Base-by-base conservation (phyloP, 202 grass and related monocot species). In the Carex sylvatica region DNA sequence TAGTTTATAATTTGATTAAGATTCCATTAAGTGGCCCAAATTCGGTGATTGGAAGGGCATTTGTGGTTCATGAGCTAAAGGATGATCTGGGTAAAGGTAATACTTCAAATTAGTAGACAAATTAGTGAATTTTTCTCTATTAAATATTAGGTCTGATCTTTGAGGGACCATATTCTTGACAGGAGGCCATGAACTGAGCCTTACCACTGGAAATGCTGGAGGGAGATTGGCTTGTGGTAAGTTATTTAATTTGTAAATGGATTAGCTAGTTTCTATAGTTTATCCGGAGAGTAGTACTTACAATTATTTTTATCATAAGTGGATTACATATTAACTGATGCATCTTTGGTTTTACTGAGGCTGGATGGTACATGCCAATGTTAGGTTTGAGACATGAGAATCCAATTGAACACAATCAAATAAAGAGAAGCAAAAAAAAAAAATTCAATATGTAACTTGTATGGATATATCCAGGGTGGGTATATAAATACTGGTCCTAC, bases 121-220 rank as follows among this genome's bases (percentile, higher is more conserved):
- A 80, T 0, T 31, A 33, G 16, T 81, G 55, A 23, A 82, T 4
- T 82, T 44, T 80, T 67, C 15, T 36, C 56, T 33, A 30, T 11
- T 78, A 49, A n/a, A 11, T 61, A 80, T 20, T 82, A 62, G 26
- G 70, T 36, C 31, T 70, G 30, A 62, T 80, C 8, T 47, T 51
- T 82, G 55, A 16, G 24, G 40, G 61, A 72, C 67, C 4, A 8
- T 14, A 22, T 22, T 80, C 64, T 55, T 23, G 69, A 30, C 63
- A 88, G 87, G 87, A 42, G 87, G 87, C 0, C 87, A 88, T 82
- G 87, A 88, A 78, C 84, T 89, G 51, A 89, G 87, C 47, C 83
- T 89, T 62, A 83, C 79, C 19, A 89, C 87, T 72, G 87, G 87
- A 86, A 89, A 89, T 79, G 87, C 87, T 80, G 87, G 87, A 83